A percentile compares a stretch with the other conserved stretches of the same genome.
These are phyloP conservation scores for Athelia psychrophila DNA, from an alignment of 1,284 basidiomycete genomes.

Conservation along the genomic window DNA sequence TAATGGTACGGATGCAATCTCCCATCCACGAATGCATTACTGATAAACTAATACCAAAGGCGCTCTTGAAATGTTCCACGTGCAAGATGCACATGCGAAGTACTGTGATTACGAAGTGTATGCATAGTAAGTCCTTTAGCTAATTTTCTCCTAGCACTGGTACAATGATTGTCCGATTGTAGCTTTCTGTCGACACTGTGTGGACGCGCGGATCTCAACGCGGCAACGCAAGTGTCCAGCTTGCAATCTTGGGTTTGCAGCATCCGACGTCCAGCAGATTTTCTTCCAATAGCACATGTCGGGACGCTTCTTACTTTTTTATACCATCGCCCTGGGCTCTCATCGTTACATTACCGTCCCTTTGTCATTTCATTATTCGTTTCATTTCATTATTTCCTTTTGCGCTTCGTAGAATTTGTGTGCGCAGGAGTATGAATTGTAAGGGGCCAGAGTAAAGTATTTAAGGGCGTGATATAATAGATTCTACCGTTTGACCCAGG, in stretches of 20 bases:
- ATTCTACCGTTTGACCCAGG: conserved; percentile 92
- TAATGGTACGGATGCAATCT: conserved; percentile 52
- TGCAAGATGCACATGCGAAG: conserved; percentile 85
- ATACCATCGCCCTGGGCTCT: no score
- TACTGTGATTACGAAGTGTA: conserved; percentile 90
- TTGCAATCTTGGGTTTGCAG: conserved; percentile 83
- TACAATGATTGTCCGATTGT: neutral
- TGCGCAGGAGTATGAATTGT: neutral
- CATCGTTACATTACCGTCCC: conserved; percentile 10
- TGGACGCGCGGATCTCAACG: conserved; percentile 86
- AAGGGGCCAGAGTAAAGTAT: no score
- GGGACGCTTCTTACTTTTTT: conserved; percentile 9
- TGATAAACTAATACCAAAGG: conserved; percentile 40
- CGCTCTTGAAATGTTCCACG: conserved; percentile 88
- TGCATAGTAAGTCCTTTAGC: conserved; percentile 73
- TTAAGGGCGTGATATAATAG: neutral
- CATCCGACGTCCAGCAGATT: conserved; percentile 83
- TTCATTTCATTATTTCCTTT: conserved; percentile 11
- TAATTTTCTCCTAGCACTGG: neutral
- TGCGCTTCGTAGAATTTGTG: neutral
- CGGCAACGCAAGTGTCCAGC: conserved; percentile 96
- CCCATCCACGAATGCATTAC: neutral
- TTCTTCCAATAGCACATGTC: conserved; percentile 67
- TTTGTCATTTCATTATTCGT: conserved; percentile 10
- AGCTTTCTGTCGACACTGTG: conserved; percentile 90